These are phyloP conservation scores for Closterium sp. DNA, from an alignment of 139 green algal species.

Conservation along the genomic window DNA sequence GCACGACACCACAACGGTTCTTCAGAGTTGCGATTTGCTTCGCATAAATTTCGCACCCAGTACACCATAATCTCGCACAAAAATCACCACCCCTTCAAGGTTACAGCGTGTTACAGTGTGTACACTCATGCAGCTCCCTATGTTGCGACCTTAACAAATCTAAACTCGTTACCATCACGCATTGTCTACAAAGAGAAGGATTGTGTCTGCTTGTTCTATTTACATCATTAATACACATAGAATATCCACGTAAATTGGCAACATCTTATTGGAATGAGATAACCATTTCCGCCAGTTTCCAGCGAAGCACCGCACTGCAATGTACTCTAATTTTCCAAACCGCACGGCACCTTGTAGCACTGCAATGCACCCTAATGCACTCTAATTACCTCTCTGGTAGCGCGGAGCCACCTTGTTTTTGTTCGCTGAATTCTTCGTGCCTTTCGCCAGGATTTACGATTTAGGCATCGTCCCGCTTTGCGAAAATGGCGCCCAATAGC, in stretches of 20 bases:
- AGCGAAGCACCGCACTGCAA: neutral
- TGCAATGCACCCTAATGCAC: neutral
- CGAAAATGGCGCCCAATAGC: neutral
- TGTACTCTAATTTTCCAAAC: neutral
- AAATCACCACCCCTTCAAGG: neutral
- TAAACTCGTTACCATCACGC: too few species aligned
- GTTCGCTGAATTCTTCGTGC: too few species aligned
- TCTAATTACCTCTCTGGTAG: neutral
- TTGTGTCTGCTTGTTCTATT: too few species aligned
- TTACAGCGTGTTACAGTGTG: neutral
- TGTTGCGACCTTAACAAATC: too few species aligned
- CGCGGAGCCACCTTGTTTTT: too few species aligned
- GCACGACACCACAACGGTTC: neutral
- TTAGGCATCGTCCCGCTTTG: neutral
- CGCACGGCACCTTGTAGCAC: neutral
- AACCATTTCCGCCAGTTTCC: neutral
- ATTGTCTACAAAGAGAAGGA: too few species aligned
- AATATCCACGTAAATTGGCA: too few species aligned
- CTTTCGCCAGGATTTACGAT: neutral
- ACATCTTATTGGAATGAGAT: too few species aligned
- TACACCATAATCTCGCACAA: neutral
- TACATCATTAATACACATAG: too few species aligned
- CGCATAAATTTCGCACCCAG: neutral
- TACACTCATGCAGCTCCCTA: neutral
- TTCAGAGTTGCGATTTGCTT: neutral